phyloP scores from a whole-genome alignment of 2,329 filamentous ascomycete species.

The Fusarium solani-melongenae region DNA sequence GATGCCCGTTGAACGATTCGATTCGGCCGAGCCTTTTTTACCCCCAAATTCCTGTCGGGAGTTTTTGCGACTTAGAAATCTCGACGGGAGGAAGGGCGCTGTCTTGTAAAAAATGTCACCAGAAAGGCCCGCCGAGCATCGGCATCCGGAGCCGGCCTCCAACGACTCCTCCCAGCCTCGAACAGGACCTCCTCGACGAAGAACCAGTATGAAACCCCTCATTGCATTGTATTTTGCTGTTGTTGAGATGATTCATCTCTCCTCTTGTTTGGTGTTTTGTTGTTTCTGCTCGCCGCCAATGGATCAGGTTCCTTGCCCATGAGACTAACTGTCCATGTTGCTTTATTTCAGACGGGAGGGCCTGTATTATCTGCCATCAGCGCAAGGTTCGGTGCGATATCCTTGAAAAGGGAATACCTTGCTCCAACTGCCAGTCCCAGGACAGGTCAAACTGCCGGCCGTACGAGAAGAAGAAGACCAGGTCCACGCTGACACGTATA shows the following conservation, averaged over 20 bases:
- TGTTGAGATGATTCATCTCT: background rate
- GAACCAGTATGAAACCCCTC: slow-evolving; percentile 24
- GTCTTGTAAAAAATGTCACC: slow-evolving; percentile 13
- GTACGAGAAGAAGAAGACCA: slow-evolving; percentile 60
- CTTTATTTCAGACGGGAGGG: slow-evolving; percentile 47
- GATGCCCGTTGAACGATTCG: background rate
- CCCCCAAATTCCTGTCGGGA: background rate
- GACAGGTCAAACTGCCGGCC: slow-evolving; percentile 56
- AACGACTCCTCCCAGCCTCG: background rate
- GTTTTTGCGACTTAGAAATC: background rate
- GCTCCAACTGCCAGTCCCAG: slow-evolving; percentile 59
- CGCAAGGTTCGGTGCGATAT: slow-evolving; percentile 64
- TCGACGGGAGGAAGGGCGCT: background rate
- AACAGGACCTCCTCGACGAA: background rate
- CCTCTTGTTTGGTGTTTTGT: background rate
- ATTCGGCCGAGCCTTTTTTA: background rate
- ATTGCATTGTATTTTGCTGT: background rate
- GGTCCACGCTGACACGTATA: slow-evolving; percentile 47
- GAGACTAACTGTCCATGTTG: background rate
- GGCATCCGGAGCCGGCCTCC: background rate
- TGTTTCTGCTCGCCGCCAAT: background rate
- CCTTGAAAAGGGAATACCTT: slow-evolving; percentile 57
- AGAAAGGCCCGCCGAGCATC: slow-evolving; percentile 3
- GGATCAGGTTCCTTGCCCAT: background rate
- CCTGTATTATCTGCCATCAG: slow-evolving; percentile 61